phyloP scores from a whole-genome alignment of 805 yeast genomes.

The Kluyveromyces lactis region DNA sequence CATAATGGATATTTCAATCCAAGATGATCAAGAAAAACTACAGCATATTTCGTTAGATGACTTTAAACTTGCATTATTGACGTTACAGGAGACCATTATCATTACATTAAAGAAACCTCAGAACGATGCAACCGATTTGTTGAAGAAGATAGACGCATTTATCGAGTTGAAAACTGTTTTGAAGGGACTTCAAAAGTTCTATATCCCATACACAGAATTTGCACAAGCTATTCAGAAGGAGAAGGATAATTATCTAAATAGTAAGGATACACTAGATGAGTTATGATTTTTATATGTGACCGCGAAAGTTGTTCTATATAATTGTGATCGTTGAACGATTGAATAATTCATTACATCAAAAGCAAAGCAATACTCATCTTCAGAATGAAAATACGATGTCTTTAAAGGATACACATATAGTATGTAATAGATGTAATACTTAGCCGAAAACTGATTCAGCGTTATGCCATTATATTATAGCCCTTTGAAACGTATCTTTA shows the following conservation, averaged over 20 bases:
- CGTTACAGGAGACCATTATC: slow-evolving; percentile 38
- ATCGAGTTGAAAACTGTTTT: slow-evolving; percentile 44
- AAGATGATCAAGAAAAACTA: slow-evolving; percentile 6
- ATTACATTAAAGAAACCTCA: slow-evolving; percentile 30
- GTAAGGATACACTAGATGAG: slow-evolving; percentile 20
- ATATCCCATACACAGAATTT: slow-evolving; percentile 42
- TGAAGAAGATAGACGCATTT: slow-evolving; percentile 40
- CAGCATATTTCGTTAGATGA: slow-evolving; percentile 26
- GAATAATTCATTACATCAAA: too few species aligned
- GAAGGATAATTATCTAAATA: slow-evolving; percentile 28
- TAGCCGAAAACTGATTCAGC: too few species aligned
- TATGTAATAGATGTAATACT: too few species aligned
- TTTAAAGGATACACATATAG: too few species aligned
- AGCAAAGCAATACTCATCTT: too few species aligned
- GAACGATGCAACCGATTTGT: slow-evolving; percentile 22
- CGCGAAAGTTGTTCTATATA: too few species aligned
- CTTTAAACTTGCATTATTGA: slow-evolving; percentile 33
- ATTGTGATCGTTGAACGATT: too few species aligned
- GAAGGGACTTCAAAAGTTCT: slow-evolving; percentile 42
- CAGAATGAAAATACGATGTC: too few species aligned
- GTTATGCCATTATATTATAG: too few species aligned
- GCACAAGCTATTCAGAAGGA: slow-evolving; percentile 33
- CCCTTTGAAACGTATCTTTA: too few species aligned
- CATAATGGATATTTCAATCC: slow-evolving; percentile 27
- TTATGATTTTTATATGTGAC: slow-evolving; percentile 6